Evolutionary conservation across 2,329 filamentous ascomycete species (phyloP), one percentile per base, ranked within the genome.

Genomic region (Alternaria consortialis): DNA sequence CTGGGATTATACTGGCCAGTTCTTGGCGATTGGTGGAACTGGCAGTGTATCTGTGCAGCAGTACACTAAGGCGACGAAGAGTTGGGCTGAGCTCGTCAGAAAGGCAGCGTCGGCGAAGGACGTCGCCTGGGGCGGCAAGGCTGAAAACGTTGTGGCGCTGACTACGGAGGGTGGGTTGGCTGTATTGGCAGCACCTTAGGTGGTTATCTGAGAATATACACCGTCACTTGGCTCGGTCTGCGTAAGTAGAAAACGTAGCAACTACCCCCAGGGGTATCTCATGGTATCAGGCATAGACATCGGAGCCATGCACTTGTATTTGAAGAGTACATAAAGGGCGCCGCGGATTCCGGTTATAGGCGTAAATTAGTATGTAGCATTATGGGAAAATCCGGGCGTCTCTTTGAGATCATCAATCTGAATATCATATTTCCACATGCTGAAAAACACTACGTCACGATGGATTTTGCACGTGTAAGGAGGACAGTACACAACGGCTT

Each of bases 1-100:
- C 50, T 99, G 94, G 94, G 95, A 99, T 76, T 97, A 97, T 82
- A 95, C 92, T 7, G 94, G 94, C 43, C 94, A 97, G 80, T 99
- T 91, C 82, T 84, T 99, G 54, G 91, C 94, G 27, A 91, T 91
- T 12, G 91, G 88, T 4, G 94, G 94, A 7, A 85, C 90, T 4
- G 88, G 90, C 44, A 93, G 93, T 29, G 83, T 97, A 47, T 92
- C 91, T 5, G 92, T 99, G 40, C 92, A 95, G 78, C 91, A 97
- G 73, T 99, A 96, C 80, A 86, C 87, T 65, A 99, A 98, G 85
- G 84, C 88, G 53, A 86, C 88, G 63, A 99, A 97, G 86, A 85
- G 86, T 59, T 99, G 95, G 95, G 91, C 89, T 44, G 93, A 97
- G 83, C 90, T 91, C 9, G 83, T 97, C 67, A 87, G 90, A 71